Base-by-base conservation (phyloP, 257 asterid species). In the Primulina huaijiensis region DNA sequence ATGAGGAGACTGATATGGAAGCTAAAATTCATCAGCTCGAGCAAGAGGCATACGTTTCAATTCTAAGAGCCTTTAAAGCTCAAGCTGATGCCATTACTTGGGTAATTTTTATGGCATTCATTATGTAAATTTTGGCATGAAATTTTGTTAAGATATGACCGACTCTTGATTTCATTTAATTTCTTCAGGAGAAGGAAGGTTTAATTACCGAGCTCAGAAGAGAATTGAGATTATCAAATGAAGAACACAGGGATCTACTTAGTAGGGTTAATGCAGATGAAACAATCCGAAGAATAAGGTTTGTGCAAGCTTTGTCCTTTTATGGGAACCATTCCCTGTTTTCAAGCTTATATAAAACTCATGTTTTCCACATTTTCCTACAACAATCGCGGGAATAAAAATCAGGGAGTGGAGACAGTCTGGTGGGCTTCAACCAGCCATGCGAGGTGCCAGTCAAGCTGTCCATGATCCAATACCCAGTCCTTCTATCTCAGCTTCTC, bases 51-150 rank as follows among this genome's bases (percentile, higher is more conserved):
- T 92, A 92, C 82, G 79, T 81, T 78, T 88, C 98, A 12, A 86
- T 92, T 80, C 80, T 92, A 76, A 81, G 96, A 81, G 98, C 98
- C 70, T 89, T 92, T 82, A 89, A 89, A 86, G 98, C 97, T 60
- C 98, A 92, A 87, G 89, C 85, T 50, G 98, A 89, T 84, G 92
- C 98, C 72, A 77, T 92, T 80, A 71, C 96, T 69, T 92, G 98
- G 98, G 98, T 92, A 88, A 71, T 69, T 66, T 64, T 62, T 76
- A 52, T 62, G 64, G 21, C 65, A 31, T 69, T 62, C 11, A 65
- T 57, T 30, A 35, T 56, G 21, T 71, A 74, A 81, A 72, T 80
- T 72, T 35, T 57, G 79, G 55, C 70, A 61, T 66, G 56, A 73
- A 80, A 72, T 43, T 77, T 70, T 71, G 64, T 69, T 74, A 77